Evolutionary conservation across 805 yeast species (phyloP), one percentile per base, ranked within the genome.

Genomic region (Kodamaea hsintzibuensis): DNA sequence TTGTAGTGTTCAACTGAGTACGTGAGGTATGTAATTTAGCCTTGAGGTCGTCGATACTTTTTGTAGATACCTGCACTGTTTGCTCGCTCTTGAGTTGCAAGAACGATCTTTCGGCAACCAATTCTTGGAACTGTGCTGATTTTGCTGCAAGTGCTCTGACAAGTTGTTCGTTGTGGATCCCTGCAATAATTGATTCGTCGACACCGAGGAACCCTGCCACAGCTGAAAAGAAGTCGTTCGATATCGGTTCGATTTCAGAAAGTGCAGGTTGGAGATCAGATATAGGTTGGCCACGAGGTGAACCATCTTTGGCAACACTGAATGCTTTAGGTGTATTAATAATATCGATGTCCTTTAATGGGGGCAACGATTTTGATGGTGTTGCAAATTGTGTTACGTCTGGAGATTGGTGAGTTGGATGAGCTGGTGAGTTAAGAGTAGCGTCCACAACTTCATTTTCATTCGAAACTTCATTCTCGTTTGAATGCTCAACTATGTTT

Each of bases 281-380:
- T 54, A 22, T 22, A 4, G 25, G 25, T 22, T 22, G 25, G 6
- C 25, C 25, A 30, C 35, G 35, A 12, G 35, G 35, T n/a, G 50
- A 38, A 2, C 42, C 44, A 54, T 75, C 80, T 56, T 62, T 69
- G 16, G 80, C 79, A 17, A 76, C 79, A 38, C 62, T 58, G 56
- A 76, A 75, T 7, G 72, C 60, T 48, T 74, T 75, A 1, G 80
- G 80, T 0, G 80, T 76, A 7, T 63, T 67, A 16, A 76, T 75
- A 13, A 57, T 57, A 43, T 76, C 80, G 16, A 76, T 75, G 51
- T 75, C 79, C 57, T 76, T 76, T 25, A 76, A 61, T 5, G 79
- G 71, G 1, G 79, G 79, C 30, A 76, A 65, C 25, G 68, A 62
- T 55, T 74, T 75, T 66, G 69, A 70, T 0, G 80, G 79, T 17